These are phyloP conservation scores for Syzygium syzygioides DNA, from an alignment of 441 rosid genomes.

Conservation along the genomic window DNA sequence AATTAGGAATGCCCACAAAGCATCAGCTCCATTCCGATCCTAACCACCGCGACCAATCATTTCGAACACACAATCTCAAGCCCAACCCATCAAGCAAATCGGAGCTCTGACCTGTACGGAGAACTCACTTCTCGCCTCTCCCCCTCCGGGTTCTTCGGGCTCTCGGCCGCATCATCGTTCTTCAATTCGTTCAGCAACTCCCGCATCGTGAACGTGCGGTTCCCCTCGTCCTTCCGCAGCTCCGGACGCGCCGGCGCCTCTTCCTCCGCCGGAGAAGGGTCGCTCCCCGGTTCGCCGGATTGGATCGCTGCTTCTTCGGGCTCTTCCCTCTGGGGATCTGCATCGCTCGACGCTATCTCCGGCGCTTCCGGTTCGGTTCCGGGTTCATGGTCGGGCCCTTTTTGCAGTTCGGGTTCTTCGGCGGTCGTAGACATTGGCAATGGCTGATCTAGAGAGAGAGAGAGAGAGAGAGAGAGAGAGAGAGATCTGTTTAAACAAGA, in stretches of 20 bases:
- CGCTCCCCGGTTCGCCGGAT: constrained; percentile 19
- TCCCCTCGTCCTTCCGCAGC: constrained; percentile 48
- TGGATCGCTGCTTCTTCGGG: constrained; percentile 30
- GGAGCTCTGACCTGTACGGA: constrained; percentile 29
- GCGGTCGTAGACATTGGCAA: background rate
- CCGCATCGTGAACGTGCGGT: constrained; percentile 82
- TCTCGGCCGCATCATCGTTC: constrained; percentile 62
- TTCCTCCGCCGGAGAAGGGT: constrained; percentile 18
- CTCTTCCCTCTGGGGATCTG: constrained; percentile 32
- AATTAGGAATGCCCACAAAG: background rate
- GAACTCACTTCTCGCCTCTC: constrained; percentile 19
- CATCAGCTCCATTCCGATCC: background rate
- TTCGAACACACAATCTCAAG: background rate
- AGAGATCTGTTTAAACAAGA: background rate
- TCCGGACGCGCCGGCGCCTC: constrained; percentile 18
- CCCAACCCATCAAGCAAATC: background rate
- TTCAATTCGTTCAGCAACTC: constrained; percentile 77
- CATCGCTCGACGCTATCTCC: constrained; percentile 8
- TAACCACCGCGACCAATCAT: background rate
- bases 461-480: background rate
- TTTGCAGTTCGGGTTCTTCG: constrained; percentile 28
- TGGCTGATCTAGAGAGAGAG: background rate
- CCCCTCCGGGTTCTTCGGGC: constrained; percentile 12
- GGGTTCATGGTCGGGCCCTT: constrained; percentile 26
- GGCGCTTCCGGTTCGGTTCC: background rate